phyloP scores from a whole-genome alignment of 208 protist species.

The Leishmania arabica region DNA sequence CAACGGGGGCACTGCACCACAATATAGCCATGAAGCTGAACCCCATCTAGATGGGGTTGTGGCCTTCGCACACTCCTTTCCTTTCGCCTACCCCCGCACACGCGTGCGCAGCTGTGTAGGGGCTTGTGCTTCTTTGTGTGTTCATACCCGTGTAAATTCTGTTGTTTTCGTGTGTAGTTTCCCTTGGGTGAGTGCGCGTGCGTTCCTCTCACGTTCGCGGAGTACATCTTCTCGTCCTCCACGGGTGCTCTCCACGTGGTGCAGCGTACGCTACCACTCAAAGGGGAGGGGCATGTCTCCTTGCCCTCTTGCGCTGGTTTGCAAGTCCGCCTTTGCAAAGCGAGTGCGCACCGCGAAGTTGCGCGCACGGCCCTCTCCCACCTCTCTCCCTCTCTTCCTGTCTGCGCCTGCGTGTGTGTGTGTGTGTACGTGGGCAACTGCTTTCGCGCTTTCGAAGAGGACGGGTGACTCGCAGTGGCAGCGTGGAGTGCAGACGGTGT shows the following conservation, averaged over 20 bases:
- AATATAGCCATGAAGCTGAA: constrained; percentile 18
- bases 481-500: too few species aligned
- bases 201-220: background rate
- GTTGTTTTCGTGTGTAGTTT: background rate
- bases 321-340: too few species aligned
- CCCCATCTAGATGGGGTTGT: background rate
- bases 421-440: background rate
- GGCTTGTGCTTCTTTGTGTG: background rate
- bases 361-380: too few species aligned
- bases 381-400: too few species aligned
- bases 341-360: too few species aligned
- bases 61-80: too few species aligned
- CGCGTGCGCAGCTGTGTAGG: background rate
- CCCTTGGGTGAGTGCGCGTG: background rate
- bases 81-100: background rate
- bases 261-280: background rate
- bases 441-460: background rate
- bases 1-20: constrained; percentile 10
- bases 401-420: background rate
- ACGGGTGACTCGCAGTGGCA: too few species aligned
- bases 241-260: too few species aligned
- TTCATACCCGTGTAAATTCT: background rate
- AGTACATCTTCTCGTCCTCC: background rate
- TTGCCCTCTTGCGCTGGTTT: too few species aligned
- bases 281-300: too few species aligned